Evolutionary conservation across 495 filamentous ascomycete genomes (phyloP), one percentile per base, ranked within the genome.

Genomic region (Hapsidospora chrysogenum): DNA sequence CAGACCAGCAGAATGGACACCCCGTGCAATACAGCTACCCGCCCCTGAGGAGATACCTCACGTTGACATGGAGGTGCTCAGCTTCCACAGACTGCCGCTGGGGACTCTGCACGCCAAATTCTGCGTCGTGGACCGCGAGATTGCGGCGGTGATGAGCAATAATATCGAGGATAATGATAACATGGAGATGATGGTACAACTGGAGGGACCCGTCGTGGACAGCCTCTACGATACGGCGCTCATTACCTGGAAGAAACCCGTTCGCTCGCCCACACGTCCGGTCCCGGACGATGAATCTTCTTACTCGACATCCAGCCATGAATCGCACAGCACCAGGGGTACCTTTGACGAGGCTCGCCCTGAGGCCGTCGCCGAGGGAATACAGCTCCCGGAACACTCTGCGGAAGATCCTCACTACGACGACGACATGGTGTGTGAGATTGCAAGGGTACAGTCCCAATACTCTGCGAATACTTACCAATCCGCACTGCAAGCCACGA

Each of bases 111-210:
- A 86, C 51, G 58, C 72, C 35, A 86, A 86, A 42, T 83, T 77
- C 46, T 74, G 80, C 60, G 61, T 85, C 13, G 70, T 86, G 6
- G 80, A 86, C 47, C 63, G 80, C 2, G 66, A 66, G 41, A 60
- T 76, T 22, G 80, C 68, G 2, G 52, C 80, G 1, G 41, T 84
- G 3, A 71, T 76, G 51, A 84, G 78, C 56, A 82, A 80, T 46
- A 85, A 85, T 41, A 76, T 85, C 32, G 72, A 76, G 58, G 78
- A 82, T 39, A 82, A 80, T 36, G 75, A 80, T 40, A 84, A 84
- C 40, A 25, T 81, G 29, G 78, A 84, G 56, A 86, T 86, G 80
- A 69, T 83, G 63, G 55, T 68, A n/a, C 76, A 80, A 22, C 44
- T 85, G 9, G 78, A 86, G 48, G 80, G 80, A 0, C 73, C 78